Evolutionary conservation across 2,329 filamentous ascomycete genomes (phyloP).

Genomic region (Beauveria scarabaeidicola): DNA sequence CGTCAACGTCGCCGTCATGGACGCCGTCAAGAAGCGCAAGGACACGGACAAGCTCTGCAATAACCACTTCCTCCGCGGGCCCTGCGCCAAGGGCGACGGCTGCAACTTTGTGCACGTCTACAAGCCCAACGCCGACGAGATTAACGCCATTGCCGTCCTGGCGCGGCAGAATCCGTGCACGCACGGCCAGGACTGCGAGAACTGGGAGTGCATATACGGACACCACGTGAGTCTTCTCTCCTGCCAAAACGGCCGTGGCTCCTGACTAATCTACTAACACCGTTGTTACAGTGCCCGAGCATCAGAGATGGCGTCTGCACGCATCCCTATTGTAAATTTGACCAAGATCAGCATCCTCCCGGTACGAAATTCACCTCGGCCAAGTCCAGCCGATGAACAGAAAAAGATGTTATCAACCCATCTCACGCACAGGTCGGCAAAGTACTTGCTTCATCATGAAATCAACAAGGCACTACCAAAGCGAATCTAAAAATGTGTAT

Average conservation of each 20-base stretch:
- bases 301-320: conserved; percentile 42
- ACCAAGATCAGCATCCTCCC: conserved; percentile 44
- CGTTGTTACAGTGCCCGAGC: conserved; percentile 39
- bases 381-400: neutral
- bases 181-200: conserved; percentile 48
- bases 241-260: neutral
- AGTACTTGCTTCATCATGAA: neutral
- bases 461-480: neutral
- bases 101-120: conserved; percentile 52
- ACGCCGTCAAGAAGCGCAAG: conserved; percentile 47
- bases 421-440: neutral
- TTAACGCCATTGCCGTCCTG: conserved; percentile 46
- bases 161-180: conserved; percentile 50
- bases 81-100: conserved; percentile 44
- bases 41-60: conserved; percentile 52
- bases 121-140: conserved; percentile 43
- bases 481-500: neutral
- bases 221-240: conserved; percentile 42
- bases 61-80: conserved; percentile 51
- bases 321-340: conserved; percentile 49
- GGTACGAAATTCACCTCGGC: conserved; percentile 35
- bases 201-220: conserved; percentile 53
- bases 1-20: conserved; percentile 37
- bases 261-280: no score
- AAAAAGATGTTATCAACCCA: neutral